Evolutionary conservation across 2,329 filamentous ascomycete genomes (phyloP), one percentile per base, ranked within the genome.

Genomic region (Xenosphaeropsis pyriputrescens): DNA sequence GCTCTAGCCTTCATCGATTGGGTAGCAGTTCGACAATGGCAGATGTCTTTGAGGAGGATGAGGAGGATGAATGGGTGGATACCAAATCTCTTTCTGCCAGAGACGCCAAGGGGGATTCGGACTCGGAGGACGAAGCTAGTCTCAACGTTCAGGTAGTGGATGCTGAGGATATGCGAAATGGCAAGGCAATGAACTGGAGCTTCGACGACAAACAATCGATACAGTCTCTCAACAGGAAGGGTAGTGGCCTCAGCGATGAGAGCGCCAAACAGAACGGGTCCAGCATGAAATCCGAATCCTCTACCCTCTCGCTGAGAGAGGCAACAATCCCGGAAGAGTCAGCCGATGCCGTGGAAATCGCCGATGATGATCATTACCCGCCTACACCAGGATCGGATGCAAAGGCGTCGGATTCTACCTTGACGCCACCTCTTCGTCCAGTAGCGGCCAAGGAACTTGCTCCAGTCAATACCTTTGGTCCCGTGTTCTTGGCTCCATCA

Each of bases 21-120:
- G 70, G 69, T 30, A 80, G 75, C 54, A 74, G 72, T 46, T 76
- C 79, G 0, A 79, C 79, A 0, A 88, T 91, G 82, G 82, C 79
- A 0, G 84, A 89, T 52, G 84, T 91, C 1, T 91, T 89, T 45
- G 84, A 91, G 52, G 84, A 89, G 48, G 83, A 88, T 18, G 83
- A 86, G 45, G 79, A 84, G 48, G 66, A 66, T 15, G 61, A 63
- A 14, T 43, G 60, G 60, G 46, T 59, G 47, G 40, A 59, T 46
- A 18, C 51, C 32, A 55, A 53, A 35, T 44, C 47, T 26, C 44
- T 52, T 7, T 53, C 51, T 17, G 49, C 54, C 37, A 56, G 54
- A 39, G 50, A 54, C 38, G 53, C 53, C 18, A 51, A 50, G 18
- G 53, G 51, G 34, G 48, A 53, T 14, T 50, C 49, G 5, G 58